phyloP scores from a whole-genome alignment of 495 filamentous ascomycete genomes.

The Ramalina intermedia region DNA sequence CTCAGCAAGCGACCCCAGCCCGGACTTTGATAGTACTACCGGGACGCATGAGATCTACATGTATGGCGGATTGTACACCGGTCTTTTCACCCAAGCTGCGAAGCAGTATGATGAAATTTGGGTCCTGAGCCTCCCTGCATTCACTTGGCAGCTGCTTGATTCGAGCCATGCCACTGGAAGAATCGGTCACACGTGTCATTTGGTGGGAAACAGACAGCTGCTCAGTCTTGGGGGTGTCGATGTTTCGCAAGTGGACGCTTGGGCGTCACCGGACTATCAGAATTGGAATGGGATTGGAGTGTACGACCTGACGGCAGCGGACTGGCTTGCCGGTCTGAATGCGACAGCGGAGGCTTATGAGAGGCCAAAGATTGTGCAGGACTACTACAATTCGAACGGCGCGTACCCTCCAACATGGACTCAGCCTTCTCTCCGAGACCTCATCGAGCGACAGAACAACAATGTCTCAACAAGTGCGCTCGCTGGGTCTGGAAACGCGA shows the following conservation, averaged over 20 bases:
- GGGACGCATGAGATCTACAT: constrained; percentile 8
- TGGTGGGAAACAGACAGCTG: constrained; percentile 16
- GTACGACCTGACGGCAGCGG: not conserved
- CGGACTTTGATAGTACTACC: not conserved
- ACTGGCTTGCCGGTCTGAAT: not conserved
- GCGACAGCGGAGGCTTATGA: not conserved
- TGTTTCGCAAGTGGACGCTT: not conserved
- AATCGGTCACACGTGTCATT: constrained; percentile 24
- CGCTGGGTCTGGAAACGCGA: too few species aligned
- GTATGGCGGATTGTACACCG: constrained; percentile 2
- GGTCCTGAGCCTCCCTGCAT: constrained; percentile 21
- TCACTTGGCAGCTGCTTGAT: constrained; percentile 15
- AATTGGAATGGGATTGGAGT: constrained; percentile 3
- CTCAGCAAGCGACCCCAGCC: not conserved
- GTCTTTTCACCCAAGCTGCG: not conserved
- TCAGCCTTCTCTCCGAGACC: not conserved
- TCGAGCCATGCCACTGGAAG: constrained; percentile 14
- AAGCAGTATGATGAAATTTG: constrained; percentile 20
- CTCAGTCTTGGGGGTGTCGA: constrained; percentile 1
- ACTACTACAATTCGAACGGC: not conserved
- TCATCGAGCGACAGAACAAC: not conserved
- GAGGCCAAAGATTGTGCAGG: not conserved
- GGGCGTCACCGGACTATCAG: not conserved
- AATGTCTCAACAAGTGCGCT: not conserved
- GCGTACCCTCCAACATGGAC: not conserved